A percentile compares a stretch with the other conserved stretches of the same genome.
phyloP scores from a whole-genome alignment of 805 yeast genomes.

The Lipomyces spencermartinsiae region DNA sequence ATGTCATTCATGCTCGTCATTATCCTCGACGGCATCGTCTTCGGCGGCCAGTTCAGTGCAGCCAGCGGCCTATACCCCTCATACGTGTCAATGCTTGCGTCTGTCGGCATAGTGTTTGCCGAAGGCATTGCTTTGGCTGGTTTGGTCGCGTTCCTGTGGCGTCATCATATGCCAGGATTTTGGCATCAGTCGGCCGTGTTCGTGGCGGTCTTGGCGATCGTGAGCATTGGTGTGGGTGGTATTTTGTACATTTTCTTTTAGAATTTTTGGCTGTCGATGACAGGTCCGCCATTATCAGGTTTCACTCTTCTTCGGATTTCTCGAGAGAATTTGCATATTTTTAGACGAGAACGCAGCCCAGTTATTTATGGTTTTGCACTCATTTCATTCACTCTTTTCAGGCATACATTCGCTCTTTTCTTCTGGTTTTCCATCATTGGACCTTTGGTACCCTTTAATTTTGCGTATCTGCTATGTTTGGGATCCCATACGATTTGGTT shows the following conservation, averaged over 20 bases:
- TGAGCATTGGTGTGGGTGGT: constrained; percentile 55
- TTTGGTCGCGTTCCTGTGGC: constrained; percentile 53
- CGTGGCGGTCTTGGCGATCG: constrained; percentile 50
- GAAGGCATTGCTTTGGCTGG: constrained; percentile 53
- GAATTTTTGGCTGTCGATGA: neutral
- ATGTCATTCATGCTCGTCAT: constrained; percentile 52
- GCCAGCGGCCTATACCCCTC: constrained; percentile 40
- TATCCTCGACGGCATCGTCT: constrained; percentile 53
- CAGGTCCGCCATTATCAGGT: neutral
- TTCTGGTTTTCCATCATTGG: neutral
- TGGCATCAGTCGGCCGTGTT: constrained; percentile 56
- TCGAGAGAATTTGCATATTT: neutral
- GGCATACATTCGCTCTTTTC: neutral
- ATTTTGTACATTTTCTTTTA: constrained; percentile 38
- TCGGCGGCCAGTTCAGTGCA: constrained; percentile 45
- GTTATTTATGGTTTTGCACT: neutral
- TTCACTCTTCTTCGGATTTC: neutral
- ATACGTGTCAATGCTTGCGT: constrained; percentile 45
- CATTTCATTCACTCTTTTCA: neutral
- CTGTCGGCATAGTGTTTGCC: constrained; percentile 52
- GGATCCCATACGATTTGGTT: neutral
- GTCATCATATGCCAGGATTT: constrained; percentile 49
- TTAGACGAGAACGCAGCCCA: neutral
- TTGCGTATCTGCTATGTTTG: neutral
- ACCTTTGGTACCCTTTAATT: neutral